Base-by-base conservation (phyloP, 2,329 filamentous ascomycete species). In the Sclerotinia trifoliorum region DNA sequence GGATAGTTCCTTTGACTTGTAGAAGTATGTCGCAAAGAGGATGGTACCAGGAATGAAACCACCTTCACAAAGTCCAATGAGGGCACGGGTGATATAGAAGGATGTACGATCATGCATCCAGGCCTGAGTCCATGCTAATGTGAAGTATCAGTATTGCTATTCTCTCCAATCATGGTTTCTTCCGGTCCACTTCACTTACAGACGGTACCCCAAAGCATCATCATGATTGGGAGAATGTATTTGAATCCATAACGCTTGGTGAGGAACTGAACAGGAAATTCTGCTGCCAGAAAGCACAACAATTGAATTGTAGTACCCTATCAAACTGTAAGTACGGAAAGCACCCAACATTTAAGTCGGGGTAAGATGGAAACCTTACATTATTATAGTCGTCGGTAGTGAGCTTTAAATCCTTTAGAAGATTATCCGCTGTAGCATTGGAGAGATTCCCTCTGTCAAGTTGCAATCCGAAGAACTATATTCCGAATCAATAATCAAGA, bases 11-110 rank as follows among this genome's bases (percentile, higher is more conserved):
- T 82, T 83, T 2, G 86, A 84, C 15, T 85, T 91, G 78, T 91
- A 92, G 79, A 88, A 92, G 76, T 92, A 92, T 39, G 84, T 87
- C 1, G 91, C 80, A 74, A 90, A 91, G 0, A 88, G 79, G 65
- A 89, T 85, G 39, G 75, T 74, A 74, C 85, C 86, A 7, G 87
- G 86, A 68, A 89, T 89, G 71, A 90, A 89, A 3, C 86, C 79
- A 52, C 76, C 74, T 63, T 77, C 71, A 35, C 75, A 63, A 15
- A 75, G 70, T 39, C 74, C 75, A 26, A 77, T 71, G 1, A 77
- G 65, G 24, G 75, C 69, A 63, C 75, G 69, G n/a, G 67, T 71
- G 10, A 70, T 60, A 13, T 75, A 69, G 63, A 77, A 83, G 3
- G 78, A 79, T 2, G 76, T 77, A 35, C 79, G 79, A 0, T 72